A percentile compares a stretch with the other conserved stretches of the same genome.
These are phyloP conservation scores for Leucocoprinus birnbaumii DNA, from an alignment of 768 basidiomycete species.

Conservation along the genomic window DNA sequence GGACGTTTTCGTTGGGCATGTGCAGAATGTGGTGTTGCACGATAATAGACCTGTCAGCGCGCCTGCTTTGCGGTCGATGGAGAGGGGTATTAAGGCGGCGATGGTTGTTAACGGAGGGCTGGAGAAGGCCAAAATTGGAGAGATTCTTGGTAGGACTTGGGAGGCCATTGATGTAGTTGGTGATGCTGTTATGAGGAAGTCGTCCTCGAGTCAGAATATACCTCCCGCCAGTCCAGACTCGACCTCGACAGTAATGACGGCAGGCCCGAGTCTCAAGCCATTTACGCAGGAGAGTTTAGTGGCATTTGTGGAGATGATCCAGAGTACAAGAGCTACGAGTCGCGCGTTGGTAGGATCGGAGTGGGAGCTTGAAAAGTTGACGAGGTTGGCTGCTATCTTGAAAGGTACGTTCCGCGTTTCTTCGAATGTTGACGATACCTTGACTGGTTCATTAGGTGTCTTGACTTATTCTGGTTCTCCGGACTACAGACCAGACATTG, in stretches of 20 bases:
- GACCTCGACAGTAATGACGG: background rate
- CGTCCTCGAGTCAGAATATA: constrained; percentile 29
- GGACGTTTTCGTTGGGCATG: constrained; percentile 68
- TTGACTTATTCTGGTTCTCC: constrained; percentile 80
- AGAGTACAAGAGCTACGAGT: constrained; percentile 52
- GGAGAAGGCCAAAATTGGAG: constrained; percentile 37
- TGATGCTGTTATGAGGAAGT: constrained; percentile 23
- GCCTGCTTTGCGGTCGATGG: constrained; percentile 82
- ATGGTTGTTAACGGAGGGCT: constrained; percentile 35
- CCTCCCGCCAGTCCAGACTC: background rate
- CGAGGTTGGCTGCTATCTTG: constrained; percentile 71
- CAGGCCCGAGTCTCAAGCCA: constrained; percentile 27
- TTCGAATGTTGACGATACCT: background rate
- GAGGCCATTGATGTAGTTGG: constrained; percentile 65
- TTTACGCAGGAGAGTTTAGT: constrained; percentile 88
- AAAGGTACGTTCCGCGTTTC: constrained; percentile 46
- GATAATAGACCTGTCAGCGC: constrained; percentile 73
- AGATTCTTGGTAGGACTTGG: constrained; percentile 68
- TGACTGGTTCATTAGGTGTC: constrained; percentile 42
- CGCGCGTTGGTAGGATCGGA: constrained; percentile 47
- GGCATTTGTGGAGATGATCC: constrained; percentile 72
- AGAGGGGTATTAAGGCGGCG: constrained; percentile 70
- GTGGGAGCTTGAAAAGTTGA: constrained; percentile 65
- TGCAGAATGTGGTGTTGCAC: constrained; percentile 66
- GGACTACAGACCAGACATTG: constrained; percentile 88